These are phyloP conservation scores for Arabis alpina DNA, from an alignment of 345 rosid genomes.

Conservation along the genomic window DNA sequence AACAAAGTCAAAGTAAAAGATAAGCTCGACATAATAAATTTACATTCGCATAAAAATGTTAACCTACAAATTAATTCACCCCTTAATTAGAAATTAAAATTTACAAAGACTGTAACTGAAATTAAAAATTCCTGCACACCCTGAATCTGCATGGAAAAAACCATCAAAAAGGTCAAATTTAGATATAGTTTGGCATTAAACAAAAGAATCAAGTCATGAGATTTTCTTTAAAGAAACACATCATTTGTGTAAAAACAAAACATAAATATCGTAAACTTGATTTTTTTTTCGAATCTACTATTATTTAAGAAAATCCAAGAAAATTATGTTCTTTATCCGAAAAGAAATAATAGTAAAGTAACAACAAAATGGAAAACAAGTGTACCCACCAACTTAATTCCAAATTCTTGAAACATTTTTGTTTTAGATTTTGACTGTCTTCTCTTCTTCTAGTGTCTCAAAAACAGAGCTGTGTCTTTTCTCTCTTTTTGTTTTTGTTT, in stretches of 20 bases:
- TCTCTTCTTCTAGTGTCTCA: slow-evolving; percentile 9
- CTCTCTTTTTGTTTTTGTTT: background rate
- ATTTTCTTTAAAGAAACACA: slow-evolving; percentile 7
- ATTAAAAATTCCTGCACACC: slow-evolving; percentile 9
- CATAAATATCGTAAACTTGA: slow-evolving; percentile 12
- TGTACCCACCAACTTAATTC: slow-evolving; percentile 46
- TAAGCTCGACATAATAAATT: background rate
- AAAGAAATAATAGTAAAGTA: slow-evolving; percentile 1
- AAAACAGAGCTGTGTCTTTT: slow-evolving; percentile 34
- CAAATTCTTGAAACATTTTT: slow-evolving; percentile 34
- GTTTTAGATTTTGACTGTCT: slow-evolving; percentile 20
- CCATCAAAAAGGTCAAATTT: slow-evolving; percentile 26
- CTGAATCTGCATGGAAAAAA: slow-evolving; percentile 36
- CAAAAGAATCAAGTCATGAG: slow-evolving; percentile 8
- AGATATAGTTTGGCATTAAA: background rate
- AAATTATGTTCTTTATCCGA: slow-evolving; percentile 30
- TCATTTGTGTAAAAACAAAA: slow-evolving; percentile 12
- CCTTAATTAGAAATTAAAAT: background rate
- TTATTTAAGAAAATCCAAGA: slow-evolving; percentile 30
- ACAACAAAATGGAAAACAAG: slow-evolving; percentile 41
- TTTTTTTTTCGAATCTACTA: slow-evolving; percentile 19
- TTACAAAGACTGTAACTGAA: background rate
- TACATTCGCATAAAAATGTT: background rate
- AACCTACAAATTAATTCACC: slow-evolving; percentile 4
- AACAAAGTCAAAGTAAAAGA: slow-evolving; percentile 19